A percentile compares a stretch with the other conserved stretches of the same genome.
These are phyloP conservation scores for Lathyrus oleraceus DNA, from an alignment of 306 rosid species.

Conservation along the genomic window DNA sequence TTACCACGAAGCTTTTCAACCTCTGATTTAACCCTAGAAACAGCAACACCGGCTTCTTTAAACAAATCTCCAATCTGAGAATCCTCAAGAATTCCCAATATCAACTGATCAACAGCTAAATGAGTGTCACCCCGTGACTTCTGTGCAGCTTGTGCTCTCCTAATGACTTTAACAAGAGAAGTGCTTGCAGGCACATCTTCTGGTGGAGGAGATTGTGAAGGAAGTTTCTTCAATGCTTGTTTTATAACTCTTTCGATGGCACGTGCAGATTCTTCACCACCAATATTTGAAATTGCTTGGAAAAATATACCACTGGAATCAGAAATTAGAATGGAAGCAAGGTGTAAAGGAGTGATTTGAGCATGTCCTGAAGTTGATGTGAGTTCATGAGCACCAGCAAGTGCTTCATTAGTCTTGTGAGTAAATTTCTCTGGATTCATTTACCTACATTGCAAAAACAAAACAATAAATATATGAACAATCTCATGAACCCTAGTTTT, in stretches of 20 bases:
- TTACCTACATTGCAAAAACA: slow-evolving; percentile 29
- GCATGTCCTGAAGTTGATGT: slow-evolving; percentile 68
- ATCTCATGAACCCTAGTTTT: no score
- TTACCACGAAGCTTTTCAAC: slow-evolving; percentile 83
- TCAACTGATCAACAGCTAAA: slow-evolving; percentile 82
- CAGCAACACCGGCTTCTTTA: slow-evolving; percentile 77
- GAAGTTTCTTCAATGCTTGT: slow-evolving; percentile 76
- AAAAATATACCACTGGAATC: slow-evolving; percentile 62
- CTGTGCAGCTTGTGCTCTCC: slow-evolving; percentile 82
- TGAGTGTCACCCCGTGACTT: slow-evolving; percentile 79
- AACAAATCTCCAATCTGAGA: slow-evolving; percentile 79
- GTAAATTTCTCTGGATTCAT: slow-evolving; percentile 95
- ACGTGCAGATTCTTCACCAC: slow-evolving; percentile 56
- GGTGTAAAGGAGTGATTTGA: slow-evolving; percentile 79
- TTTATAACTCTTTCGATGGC: slow-evolving; percentile 67
- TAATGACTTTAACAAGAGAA: slow-evolving; percentile 55
- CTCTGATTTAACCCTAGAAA: slow-evolving; percentile 64
- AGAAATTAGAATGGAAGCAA: slow-evolving; percentile 53
- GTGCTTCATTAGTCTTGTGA: slow-evolving; percentile 81
- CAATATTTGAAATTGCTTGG: slow-evolving; percentile 61
- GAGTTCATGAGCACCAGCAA: slow-evolving; percentile 69
- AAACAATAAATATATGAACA: background rate
- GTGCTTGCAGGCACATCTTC: slow-evolving; percentile 78
- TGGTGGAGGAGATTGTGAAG: slow-evolving; percentile 79
- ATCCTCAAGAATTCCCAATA: slow-evolving; percentile 86